Evolutionary conservation across 495 filamentous ascomycete species (phyloP).

Genomic region (Filosporella fistucella): DNA sequence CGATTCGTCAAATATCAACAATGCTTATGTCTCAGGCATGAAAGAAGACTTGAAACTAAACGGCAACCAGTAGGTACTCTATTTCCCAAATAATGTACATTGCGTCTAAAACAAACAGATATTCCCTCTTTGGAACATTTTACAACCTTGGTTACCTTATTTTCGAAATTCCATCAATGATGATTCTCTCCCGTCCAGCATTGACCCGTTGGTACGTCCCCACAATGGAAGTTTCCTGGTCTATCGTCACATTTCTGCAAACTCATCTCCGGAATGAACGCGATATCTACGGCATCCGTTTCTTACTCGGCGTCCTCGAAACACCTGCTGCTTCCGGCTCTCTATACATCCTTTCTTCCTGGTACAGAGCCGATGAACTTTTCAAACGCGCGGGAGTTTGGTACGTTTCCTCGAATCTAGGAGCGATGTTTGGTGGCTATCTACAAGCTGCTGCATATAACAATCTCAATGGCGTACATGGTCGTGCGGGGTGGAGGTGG

Average conservation of each 20-base stretch:
- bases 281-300: constrained; percentile 56
- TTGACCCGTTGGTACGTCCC: constrained; percentile 46
- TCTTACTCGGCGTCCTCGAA: constrained; percentile 61
- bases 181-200: constrained; percentile 33
- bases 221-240: constrained; percentile 54
- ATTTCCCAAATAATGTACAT: constrained; percentile 22
- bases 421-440: constrained; percentile 40
- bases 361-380: constrained; percentile 60
- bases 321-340: constrained; percentile 54
- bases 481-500: constrained; percentile 60
- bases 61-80: constrained; percentile 42
- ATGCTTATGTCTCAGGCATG: constrained; percentile 64
- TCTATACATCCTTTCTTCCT: constrained; percentile 59
- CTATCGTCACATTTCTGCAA: constrained; percentile 47
- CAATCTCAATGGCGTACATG: constrained; percentile 40
- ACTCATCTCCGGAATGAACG: constrained; percentile 36
- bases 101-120: background rate
- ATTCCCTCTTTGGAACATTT: constrained; percentile 23
- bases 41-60: constrained; percentile 54
- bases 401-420: constrained; percentile 40
- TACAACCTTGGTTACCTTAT: constrained; percentile 43
- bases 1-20: constrained; percentile 53
- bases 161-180: constrained; percentile 41
- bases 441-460: constrained; percentile 55
- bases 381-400: constrained; percentile 56